These are phyloP conservation scores for Scytalidium sp. DNA, from an alignment of 2,329 filamentous ascomycete genomes.

Conservation along the genomic window DNA sequence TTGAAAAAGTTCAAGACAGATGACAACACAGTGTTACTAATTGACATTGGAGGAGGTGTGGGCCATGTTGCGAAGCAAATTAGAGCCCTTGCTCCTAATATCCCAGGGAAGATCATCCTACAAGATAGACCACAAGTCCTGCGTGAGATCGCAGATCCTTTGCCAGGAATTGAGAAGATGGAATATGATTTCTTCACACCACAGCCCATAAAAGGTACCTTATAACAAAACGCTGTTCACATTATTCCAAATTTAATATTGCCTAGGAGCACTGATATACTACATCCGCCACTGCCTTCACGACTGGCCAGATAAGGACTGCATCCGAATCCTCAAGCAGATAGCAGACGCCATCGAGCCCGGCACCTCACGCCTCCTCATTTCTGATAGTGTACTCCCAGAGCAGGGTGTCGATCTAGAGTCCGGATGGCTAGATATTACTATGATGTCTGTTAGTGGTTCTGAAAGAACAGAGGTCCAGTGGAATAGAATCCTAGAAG, in stretches of 20 bases:
- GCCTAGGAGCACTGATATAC: slow-evolving; percentile 28
- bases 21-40: slow-evolving; percentile 21
- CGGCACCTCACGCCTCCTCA: slow-evolving; percentile 21
- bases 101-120: slow-evolving; percentile 17
- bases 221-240: neutral
- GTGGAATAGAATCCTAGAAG: slow-evolving; percentile 8
- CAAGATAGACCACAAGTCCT: slow-evolving; percentile 20
- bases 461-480: slow-evolving; percentile 9
- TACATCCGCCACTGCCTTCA: slow-evolving; percentile 36
- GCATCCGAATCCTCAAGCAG: slow-evolving; percentile 28
- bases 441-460: slow-evolving; percentile 12
- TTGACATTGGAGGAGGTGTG: slow-evolving; percentile 15
- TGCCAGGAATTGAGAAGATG: slow-evolving; percentile 21
- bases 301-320: slow-evolving; percentile 34
- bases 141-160: slow-evolving; percentile 1
- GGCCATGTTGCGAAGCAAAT: slow-evolving; percentile 12
- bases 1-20: slow-evolving; percentile 13
- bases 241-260: slow-evolving; percentile 3
- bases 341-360: slow-evolving; percentile 27
- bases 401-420: slow-evolving; percentile 1
- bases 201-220: slow-evolving; percentile 26
- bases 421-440: slow-evolving; percentile 9
- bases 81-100: slow-evolving; percentile 2
- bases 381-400: slow-evolving; percentile 26
- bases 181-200: slow-evolving; percentile 31